Evolutionary conservation across 352 stramenopile species (phyloP), one percentile per base, ranked within the genome.

Genomic region (Pythium scleroteichum): DNA sequence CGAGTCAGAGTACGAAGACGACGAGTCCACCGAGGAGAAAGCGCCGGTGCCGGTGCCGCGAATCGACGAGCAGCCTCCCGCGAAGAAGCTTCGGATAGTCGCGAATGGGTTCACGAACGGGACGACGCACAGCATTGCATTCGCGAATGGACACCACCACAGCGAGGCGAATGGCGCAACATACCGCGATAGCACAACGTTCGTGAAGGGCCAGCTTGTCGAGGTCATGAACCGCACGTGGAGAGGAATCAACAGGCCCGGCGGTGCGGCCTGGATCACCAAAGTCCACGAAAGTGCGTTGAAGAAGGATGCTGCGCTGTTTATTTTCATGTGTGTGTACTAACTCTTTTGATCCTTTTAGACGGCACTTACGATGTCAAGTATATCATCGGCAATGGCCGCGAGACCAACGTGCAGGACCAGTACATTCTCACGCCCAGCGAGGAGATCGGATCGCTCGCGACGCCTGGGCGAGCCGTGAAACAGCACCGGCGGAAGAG

Each of bases 211-310:
- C 17, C 72, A 94, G 35, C 51, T 97, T n/a, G 90, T 98, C 4
- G 73, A 97, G 20, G 89, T 98, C 16, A 72, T 78, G 27, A 72
- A 85, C 26, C 79, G 94, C 14, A 97, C 88, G 54, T 97, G 91
- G 90, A 66, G 85, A 4, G 94, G 94, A 0, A 88, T 97, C 23
- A 98, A 98, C 76, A 95, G 96, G 71, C 81, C 73, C 12, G 93
- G 94, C 19, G 94, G 94, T 12, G 76, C 91, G 1, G 94, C 76
- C 10, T 79, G 82, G 54, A 91, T 97, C 46, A 88, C 71, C 4
- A 71, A 81, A 16, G 64, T 88, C 19, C 68, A 95, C 47, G 64
- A 35, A 9, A 66, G 78, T 87, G 53, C 22, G 51, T 46, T 3
- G 19, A 2, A 16, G 13, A 23, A 33, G n/a, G 13, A 49, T 27